phyloP scores from a whole-genome alignment of 768 basidiomycete species.

The Gloeostereum incarnatum region DNA sequence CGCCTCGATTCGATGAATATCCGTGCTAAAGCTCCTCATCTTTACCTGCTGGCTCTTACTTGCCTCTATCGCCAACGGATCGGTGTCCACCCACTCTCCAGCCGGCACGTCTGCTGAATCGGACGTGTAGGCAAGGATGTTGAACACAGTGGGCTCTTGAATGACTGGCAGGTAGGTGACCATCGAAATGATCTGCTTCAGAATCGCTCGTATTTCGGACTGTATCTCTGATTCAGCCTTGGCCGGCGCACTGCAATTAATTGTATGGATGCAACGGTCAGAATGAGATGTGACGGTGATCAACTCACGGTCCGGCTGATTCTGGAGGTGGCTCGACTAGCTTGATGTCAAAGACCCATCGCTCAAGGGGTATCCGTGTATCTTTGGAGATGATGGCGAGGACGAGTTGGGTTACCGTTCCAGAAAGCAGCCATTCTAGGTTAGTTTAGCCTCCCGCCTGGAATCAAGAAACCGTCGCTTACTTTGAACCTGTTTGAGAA shows the following conservation, averaged over 20 bases:
- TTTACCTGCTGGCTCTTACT: conserved; percentile 92
- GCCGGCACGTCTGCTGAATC: conserved; percentile 88
- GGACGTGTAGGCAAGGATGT: conserved; percentile 91
- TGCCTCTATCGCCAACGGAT: conserved; percentile 86
- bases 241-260: conserved; percentile 32
- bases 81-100: conserved; percentile 94
- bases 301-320: conserved; percentile 38
- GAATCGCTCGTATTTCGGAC: conserved; percentile 93
- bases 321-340: conserved; percentile 58
- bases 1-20: conserved; percentile 94
- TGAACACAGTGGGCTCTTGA: conserved; percentile 93
- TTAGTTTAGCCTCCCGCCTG: no score
- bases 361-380: conserved; percentile 81
- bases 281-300: conserved; percentile 2
- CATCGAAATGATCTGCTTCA: conserved; percentile 96
- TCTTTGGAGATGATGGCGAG: conserved; percentile 96
- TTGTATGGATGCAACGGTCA: conserved; percentile 2
- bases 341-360: conserved; percentile 98
- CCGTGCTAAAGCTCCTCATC: conserved; percentile 93
- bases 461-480: no score
- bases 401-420: conserved; percentile 89
- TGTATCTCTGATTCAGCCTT: conserved; percentile 89
- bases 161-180: conserved; percentile 96
- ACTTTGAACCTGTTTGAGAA: conserved; percentile 91
- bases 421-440: conserved; percentile 88